These are phyloP conservation scores for Porpolomopsis calyptriformis DNA, from an alignment of 768 basidiomycete species.

Conservation along the genomic window DNA sequence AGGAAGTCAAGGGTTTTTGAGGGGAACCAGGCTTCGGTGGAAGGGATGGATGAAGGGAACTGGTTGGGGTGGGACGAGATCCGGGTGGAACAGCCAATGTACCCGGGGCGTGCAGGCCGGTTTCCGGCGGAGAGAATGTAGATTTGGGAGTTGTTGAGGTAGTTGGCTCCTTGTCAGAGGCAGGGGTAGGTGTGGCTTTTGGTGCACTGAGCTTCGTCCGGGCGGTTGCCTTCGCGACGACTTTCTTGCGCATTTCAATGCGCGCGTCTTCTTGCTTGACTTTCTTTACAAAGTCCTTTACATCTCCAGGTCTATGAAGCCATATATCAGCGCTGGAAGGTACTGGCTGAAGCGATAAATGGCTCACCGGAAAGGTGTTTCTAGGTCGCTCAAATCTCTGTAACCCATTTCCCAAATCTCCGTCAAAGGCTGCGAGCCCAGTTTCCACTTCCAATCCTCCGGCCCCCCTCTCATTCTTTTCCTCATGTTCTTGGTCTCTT, in stretches of 20 bases:
- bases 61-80: slow-evolving; percentile 19
- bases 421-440: slow-evolving; percentile 61
- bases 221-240: slow-evolving; percentile 23
- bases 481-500: slow-evolving; percentile 45
- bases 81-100: slow-evolving; percentile 18
- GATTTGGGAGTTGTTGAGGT: slow-evolving; percentile 11
- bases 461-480: slow-evolving; percentile 46
- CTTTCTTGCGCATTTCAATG: slow-evolving; percentile 43
- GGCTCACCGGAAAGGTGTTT: slow-evolving; percentile 52
- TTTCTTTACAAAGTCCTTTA: slow-evolving; percentile 65
- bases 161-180: slow-evolving; percentile 11
- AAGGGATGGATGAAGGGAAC: slow-evolving; percentile 55
- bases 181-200: slow-evolving; percentile 17
- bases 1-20: slow-evolving; percentile 8
- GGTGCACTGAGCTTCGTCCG: slow-evolving; percentile 17
- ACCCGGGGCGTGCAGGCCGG: slow-evolving; percentile 9
- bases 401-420: slow-evolving; percentile 84
- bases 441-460: slow-evolving; percentile 50
- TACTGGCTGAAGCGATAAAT: slow-evolving; percentile 3
- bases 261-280: slow-evolving; percentile 55
- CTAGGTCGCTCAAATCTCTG: slow-evolving; percentile 47
- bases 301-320: slow-evolving; percentile 53
- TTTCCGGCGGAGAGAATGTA: slow-evolving; percentile 9
- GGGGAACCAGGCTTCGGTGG: slow-evolving; percentile 53
- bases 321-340: slow-evolving; percentile 4